Evolutionary conservation across 2,329 filamentous ascomycete genomes (phyloP).

Genomic region (Diaporthe sp.): DNA sequence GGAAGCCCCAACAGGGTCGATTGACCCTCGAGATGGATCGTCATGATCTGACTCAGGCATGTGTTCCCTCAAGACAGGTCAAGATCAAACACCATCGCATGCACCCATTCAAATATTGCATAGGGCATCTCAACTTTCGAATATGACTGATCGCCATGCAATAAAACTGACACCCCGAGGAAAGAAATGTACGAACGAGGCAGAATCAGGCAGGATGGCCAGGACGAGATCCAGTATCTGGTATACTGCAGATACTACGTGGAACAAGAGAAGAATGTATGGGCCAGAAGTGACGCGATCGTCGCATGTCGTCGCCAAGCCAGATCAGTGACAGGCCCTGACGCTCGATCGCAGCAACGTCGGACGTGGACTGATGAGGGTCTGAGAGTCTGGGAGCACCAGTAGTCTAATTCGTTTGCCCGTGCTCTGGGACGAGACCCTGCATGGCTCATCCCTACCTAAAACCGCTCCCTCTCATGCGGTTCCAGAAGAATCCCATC

Average conservation of each 20-base stretch:
- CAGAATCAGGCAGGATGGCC: not conserved
- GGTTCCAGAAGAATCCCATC: slow-evolving; percentile 26
- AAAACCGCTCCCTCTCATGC: slow-evolving; percentile 16
- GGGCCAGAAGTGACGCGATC: slow-evolving; percentile 16
- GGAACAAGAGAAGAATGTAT: not conserved
- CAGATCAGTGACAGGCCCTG: slow-evolving; percentile 29
- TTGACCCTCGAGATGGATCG: slow-evolving; percentile 10
- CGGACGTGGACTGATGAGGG: not conserved
- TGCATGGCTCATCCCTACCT: slow-evolving; percentile 13
- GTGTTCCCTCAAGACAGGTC: slow-evolving; percentile 4
- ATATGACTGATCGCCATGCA: not conserved
- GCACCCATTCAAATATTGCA: not conserved
- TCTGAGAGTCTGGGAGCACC: slow-evolving; percentile 3
- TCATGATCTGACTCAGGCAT: slow-evolving; percentile 21
- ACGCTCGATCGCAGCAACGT: not conserved
- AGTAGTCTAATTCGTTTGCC: not conserved
- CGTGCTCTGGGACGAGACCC: not conserved
- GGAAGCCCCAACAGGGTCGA: not conserved
- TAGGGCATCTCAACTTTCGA: not conserved
- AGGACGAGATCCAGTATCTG: not conserved
- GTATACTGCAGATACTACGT: not conserved
- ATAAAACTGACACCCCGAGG: not conserved
- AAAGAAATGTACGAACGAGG: not conserved
- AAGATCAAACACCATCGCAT: not conserved
- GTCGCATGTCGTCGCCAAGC: slow-evolving; percentile 27